Evolutionary conservation across 768 basidiomycete genomes (phyloP).

Genomic region (Mycena belliarum): DNA sequence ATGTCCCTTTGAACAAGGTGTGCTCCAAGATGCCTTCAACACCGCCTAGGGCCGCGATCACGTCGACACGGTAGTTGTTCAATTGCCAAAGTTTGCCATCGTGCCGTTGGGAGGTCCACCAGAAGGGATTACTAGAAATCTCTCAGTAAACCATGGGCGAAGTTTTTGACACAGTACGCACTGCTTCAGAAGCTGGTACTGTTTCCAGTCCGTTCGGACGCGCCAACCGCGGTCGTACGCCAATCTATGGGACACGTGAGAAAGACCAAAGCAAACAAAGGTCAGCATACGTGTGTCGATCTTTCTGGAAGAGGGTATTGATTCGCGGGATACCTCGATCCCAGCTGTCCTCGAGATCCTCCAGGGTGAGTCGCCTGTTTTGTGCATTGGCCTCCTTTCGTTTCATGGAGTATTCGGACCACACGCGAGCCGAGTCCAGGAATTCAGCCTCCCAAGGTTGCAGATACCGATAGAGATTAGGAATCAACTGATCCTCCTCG

Average conservation of each 20-base stretch:
- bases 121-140: slow-evolving; percentile 83
- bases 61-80: slow-evolving; percentile 98
- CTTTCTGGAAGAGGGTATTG: slow-evolving; percentile 99
- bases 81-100: slow-evolving; percentile 96
- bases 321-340: slow-evolving; percentile 98
- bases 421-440: slow-evolving; percentile 96
- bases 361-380: slow-evolving; percentile 93
- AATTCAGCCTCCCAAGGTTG: slow-evolving; percentile 99
- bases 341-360: slow-evolving; percentile 98
- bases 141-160: neutral
- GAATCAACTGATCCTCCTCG: slow-evolving; percentile 92
- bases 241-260: slow-evolving; percentile 46
- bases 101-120: slow-evolving; percentile 98
- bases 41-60: slow-evolving; percentile 96
- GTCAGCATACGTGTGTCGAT: slow-evolving; percentile 73
- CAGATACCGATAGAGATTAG: slow-evolving; percentile 94
- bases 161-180: slow-evolving; percentile 35
- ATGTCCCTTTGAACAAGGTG: slow-evolving; percentile 96
- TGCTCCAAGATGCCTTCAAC: slow-evolving; percentile 97
- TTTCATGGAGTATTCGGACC: slow-evolving; percentile 99
- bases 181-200: slow-evolving; percentile 93
- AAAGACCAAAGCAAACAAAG: neutral
- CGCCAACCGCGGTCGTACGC: slow-evolving; percentile 99
- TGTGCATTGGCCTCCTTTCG: slow-evolving; percentile 99
- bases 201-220: slow-evolving; percentile 97